Evolutionary conservation across 805 yeast species (phyloP).

Genomic region (Candida ascalaphidarum): DNA sequence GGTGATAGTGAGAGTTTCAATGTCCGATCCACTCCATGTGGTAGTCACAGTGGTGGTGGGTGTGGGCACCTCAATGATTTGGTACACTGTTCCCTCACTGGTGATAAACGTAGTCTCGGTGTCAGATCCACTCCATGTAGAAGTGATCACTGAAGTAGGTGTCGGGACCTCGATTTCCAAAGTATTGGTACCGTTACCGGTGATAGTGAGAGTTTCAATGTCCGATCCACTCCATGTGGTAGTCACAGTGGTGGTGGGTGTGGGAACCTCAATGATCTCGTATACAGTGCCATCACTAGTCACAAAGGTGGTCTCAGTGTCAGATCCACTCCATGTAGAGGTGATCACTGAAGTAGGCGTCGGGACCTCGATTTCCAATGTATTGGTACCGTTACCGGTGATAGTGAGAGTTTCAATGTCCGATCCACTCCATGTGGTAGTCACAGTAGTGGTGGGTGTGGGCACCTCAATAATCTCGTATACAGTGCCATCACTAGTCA

Average conservation of each 20-base stretch:
- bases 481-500: conserved; percentile 6
- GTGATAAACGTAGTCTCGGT: conserved; percentile 4
- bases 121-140: conserved; percentile 2
- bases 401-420: neutral
- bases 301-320: conserved; percentile 3
- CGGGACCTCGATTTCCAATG: conserved; percentile 9
- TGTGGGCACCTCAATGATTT: conserved; percentile 8
- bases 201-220: conserved; percentile 2
- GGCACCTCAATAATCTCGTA: conserved; percentile 10
- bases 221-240: conserved; percentile 3
- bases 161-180: conserved; percentile 7
- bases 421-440: conserved; percentile 5
- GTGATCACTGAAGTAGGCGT: conserved; percentile 7
- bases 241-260: conserved; percentile 1
- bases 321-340: conserved; percentile 5
- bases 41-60: conserved; percentile 7
- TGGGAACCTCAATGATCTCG: neutral
- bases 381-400: conserved; percentile 8
- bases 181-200: conserved; percentile 4
- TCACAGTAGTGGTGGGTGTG: conserved; percentile 2
- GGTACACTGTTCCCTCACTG: conserved; percentile 3
- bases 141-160: conserved; percentile 4
- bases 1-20: conserved; percentile 2
- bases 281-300: neutral
- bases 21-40: conserved; percentile 2